These are phyloP conservation scores for Hanseniaspora lachancei DNA, from an alignment of 805 yeast species.

Conservation along the genomic window DNA sequence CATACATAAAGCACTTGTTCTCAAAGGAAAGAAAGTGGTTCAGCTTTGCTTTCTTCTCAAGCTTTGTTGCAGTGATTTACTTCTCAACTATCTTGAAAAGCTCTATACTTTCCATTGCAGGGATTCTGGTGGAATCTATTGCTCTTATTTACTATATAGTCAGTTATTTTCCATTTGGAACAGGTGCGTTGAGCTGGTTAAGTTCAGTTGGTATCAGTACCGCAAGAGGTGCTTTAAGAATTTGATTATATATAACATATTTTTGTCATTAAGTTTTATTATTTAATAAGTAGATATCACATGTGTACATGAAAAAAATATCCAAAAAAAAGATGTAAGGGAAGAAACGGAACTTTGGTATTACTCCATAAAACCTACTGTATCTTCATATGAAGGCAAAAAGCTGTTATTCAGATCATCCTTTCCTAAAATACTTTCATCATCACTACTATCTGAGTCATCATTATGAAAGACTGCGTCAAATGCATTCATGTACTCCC, in stretches of 20 bases:
- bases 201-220: slow-evolving; percentile 45
- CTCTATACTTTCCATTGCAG: slow-evolving; percentile 61
- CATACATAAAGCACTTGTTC: slow-evolving; percentile 58
- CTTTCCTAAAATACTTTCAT: not conserved
- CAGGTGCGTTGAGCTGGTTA: slow-evolving; percentile 52
- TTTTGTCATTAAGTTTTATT: too few species aligned
- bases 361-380: not conserved
- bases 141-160: slow-evolving; percentile 84
- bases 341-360: too few species aligned
- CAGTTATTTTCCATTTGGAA: slow-evolving; percentile 93
- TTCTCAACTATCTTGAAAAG: slow-evolving; percentile 56
- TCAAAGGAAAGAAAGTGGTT: slow-evolving; percentile 70
- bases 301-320: too few species aligned
- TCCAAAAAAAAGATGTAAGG: too few species aligned
- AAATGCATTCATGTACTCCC: not conserved
- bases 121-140: slow-evolving; percentile 63
- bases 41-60: slow-evolving; percentile 65
- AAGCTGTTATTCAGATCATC: not conserved
- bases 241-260: slow-evolving; percentile 14
- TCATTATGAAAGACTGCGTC: not conserved
- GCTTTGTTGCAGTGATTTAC: slow-evolving; percentile 65
- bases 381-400: slow-evolving; percentile 4
- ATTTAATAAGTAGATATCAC: too few species aligned
- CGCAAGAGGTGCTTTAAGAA: slow-evolving; percentile 31
- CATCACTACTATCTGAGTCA: slow-evolving; percentile 1